phyloP scores from a whole-genome alignment of 805 yeast genomes.

The Starmerella sirachaensis region DNA sequence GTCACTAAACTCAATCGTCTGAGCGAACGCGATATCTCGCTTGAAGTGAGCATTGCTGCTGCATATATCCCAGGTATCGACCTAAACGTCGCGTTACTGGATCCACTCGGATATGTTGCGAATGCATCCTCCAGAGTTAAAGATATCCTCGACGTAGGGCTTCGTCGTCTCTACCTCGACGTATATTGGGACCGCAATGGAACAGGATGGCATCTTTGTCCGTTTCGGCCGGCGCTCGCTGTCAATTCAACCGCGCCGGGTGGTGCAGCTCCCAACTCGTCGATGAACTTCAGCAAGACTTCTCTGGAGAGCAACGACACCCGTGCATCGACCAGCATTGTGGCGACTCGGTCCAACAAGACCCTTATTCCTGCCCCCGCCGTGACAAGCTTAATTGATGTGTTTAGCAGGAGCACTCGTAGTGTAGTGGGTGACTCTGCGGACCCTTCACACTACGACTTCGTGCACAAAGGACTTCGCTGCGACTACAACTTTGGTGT shows the following conservation, averaged over 20 bases:
- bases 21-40: conserved; percentile 29
- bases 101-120: conserved; percentile 25
- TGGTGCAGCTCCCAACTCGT: background rate
- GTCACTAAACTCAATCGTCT: conserved; percentile 20
- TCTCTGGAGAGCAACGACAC: too few species aligned
- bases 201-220: conserved; percentile 43
- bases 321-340: too few species aligned
- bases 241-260: background rate
- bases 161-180: conserved; percentile 33
- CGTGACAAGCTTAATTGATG: too few species aligned
- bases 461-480: background rate
- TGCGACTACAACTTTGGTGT: conserved; percentile 20
- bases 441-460: too few species aligned
- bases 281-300: background rate
- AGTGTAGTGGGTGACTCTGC: too few species aligned
- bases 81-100: conserved; percentile 26
- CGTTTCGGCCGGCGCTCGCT: conserved; percentile 26
- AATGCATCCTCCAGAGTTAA: conserved; percentile 21
- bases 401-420: too few species aligned
- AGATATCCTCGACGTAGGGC: conserved; percentile 28
- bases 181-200: conserved; percentile 39
- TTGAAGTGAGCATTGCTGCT: conserved; percentile 28
- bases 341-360: too few species aligned
- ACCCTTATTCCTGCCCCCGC: too few species aligned
- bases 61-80: conserved; percentile 28